These are phyloP conservation scores for Centella asiatica DNA, from an alignment of 129 eudicot species.

Conservation along the genomic window DNA sequence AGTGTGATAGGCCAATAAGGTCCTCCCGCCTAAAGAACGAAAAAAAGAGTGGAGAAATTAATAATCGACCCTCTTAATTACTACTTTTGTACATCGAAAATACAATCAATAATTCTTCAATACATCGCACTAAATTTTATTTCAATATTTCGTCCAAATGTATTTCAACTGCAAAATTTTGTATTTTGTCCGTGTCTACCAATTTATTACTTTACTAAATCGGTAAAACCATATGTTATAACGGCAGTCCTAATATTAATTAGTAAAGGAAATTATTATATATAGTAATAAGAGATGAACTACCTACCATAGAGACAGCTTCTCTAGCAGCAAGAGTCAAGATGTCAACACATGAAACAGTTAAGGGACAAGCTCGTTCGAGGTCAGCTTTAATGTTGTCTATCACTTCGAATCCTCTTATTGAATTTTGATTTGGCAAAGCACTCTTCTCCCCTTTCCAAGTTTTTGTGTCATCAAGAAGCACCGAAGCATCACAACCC, in stretches of 20 bases:
- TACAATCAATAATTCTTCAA: too few relatives aligned
- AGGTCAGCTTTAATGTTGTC: constrained; percentile 57
- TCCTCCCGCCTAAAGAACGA: constrained; percentile 64
- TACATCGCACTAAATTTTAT: too few relatives aligned
- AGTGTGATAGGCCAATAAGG: constrained; percentile 58
- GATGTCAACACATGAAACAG: constrained; percentile 70
- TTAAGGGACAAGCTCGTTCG: constrained; percentile 54
- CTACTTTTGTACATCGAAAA: too few relatives aligned
- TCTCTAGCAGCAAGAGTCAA: constrained; percentile 78
- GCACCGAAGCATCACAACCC: constrained; percentile 84
- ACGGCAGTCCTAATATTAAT: too few relatives aligned
- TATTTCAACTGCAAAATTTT: too few relatives aligned
- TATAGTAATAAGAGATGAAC: too few relatives aligned
- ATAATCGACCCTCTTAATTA: too few relatives aligned
- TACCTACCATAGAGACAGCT: constrained; percentile 60
- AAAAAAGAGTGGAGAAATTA: not conserved
- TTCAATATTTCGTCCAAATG: too few relatives aligned
- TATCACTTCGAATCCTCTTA: constrained; percentile 53
- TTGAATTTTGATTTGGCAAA: constrained; percentile 50
- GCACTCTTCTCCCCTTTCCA: constrained; percentile 64
- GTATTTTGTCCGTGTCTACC: too few relatives aligned
- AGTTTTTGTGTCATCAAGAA: constrained; percentile 72
- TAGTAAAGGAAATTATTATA: too few relatives aligned
- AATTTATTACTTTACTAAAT: too few relatives aligned
- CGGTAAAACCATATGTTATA: too few relatives aligned